Evolutionary conservation across 306 rosid genomes (phyloP), one percentile per base, ranked within the genome.

Genomic region (Luffa aegyptiaca): DNA sequence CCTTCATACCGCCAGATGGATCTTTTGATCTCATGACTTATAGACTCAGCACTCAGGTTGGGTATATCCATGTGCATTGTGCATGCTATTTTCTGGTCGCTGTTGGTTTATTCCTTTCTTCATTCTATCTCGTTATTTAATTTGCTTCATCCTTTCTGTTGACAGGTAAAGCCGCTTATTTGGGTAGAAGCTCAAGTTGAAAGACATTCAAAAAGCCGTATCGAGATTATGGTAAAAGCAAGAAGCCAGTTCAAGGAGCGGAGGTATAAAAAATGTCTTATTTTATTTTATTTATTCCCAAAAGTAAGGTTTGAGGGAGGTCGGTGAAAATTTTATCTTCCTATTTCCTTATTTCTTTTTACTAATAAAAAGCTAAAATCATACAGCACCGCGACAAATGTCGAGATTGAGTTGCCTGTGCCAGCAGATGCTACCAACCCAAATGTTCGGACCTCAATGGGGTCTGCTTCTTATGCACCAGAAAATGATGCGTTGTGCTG

Each of bases 161-260:
- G 87, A 83, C 93, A 94, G 98, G 97, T 90, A 65, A 94, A 92
- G 75, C 98, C 98, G 74, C 84, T 94, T 82, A 86, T 94, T 82
- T 94, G 98, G 98, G 96, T 94, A 80, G 98, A 94, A 92, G 96
- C 94, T 87, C 97, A 83, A 86, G 90, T 94, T 84, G 98, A 94
- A 87, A 92, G 88, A 86, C 98, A 94, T 83, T 94, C 98, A 48
- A 94, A 94, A 86, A 94, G 97, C 76, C 96, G 98, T 78, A 88
- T 94, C 21, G 98, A 94, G 90, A 90, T 94, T 48, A 87, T 84
- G 89, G 98, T 94, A 77, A 94, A 94, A 82, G 96, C 98, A 70
- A 89, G 98, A 84, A 94, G 98, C 86, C 98, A 94, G 86, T 94
- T 89, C 86, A 94, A 94, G 96, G 98, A 94, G 89, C 97, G 98